These are phyloP conservation scores for Apostasia ramifera DNA, from an alignment of 106 monocot species.

Conservation along the genomic window DNA sequence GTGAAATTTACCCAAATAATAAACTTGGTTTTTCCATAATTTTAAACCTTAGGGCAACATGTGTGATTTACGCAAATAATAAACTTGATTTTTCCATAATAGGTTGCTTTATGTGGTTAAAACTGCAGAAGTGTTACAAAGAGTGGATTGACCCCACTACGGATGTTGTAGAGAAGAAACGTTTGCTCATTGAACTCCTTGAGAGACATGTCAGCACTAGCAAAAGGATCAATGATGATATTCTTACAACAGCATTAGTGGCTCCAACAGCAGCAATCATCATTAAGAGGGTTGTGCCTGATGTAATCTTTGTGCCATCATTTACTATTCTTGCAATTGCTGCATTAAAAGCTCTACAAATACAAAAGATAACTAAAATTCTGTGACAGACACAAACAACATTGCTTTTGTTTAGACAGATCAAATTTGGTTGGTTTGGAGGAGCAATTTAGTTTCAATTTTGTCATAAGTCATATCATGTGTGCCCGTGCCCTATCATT, in stretches of 20 bases:
- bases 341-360: conserved; percentile 1
- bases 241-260: neutral
- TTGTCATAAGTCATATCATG: neutral
- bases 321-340: neutral
- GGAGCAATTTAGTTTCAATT: too few species aligned
- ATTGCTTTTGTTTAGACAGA: neutral
- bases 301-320: conserved; percentile 3
- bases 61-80: too few species aligned
- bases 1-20: neutral
- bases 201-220: neutral
- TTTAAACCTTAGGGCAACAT: too few species aligned
- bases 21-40: too few species aligned
- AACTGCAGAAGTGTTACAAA: conserved; percentile 8
- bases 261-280: conserved; percentile 2
- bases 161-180: neutral
- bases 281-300: conserved; percentile 2
- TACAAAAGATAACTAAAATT: neutral
- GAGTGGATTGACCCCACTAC: neutral
- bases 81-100: neutral
- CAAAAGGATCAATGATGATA: neutral
- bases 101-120: neutral
- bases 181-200: neutral
- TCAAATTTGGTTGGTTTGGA: too few species aligned
- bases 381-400: neutral
- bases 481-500: neutral